Evolutionary conservation across 83 land plant species (phyloP).

Genomic region (Picea engelmannii): DNA sequence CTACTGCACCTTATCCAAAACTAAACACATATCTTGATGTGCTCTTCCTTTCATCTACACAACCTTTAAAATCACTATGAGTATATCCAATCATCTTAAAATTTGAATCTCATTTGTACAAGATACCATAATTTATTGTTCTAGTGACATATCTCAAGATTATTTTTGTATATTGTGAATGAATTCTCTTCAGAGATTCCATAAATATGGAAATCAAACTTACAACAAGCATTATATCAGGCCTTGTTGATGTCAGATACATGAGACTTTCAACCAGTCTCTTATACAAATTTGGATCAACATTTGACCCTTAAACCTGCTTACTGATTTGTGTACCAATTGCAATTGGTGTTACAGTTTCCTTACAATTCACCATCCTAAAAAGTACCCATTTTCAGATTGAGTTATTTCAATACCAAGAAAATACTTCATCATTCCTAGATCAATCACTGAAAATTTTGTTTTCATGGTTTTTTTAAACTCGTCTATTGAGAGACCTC

Average conservation of each 20-base stretch:
- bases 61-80: background rate
- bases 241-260: background rate
- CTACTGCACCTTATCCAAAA: background rate
- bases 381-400: background rate
- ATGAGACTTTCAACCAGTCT: background rate
- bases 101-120: background rate
- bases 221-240: background rate
- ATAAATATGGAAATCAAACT: background rate
- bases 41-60: background rate
- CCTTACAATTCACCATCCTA: background rate
- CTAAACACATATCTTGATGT: background rate
- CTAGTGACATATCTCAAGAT: background rate
- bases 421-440: slow-evolving; percentile 24
- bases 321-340: background rate
- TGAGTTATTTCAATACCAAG: slow-evolving; percentile 25
- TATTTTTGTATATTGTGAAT: background rate
- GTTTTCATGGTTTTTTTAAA: slow-evolving; percentile 16
- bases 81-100: background rate
- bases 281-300: no score
- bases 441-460: slow-evolving; percentile 24
- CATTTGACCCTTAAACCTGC: no score
- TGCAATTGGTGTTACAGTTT: background rate
- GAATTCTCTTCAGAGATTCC: background rate
- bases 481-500: background rate
- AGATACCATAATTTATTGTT: background rate